These are phyloP conservation scores for Tulasnella sp. DNA, from an alignment of 768 basidiomycete species.

Conservation along the genomic window DNA sequence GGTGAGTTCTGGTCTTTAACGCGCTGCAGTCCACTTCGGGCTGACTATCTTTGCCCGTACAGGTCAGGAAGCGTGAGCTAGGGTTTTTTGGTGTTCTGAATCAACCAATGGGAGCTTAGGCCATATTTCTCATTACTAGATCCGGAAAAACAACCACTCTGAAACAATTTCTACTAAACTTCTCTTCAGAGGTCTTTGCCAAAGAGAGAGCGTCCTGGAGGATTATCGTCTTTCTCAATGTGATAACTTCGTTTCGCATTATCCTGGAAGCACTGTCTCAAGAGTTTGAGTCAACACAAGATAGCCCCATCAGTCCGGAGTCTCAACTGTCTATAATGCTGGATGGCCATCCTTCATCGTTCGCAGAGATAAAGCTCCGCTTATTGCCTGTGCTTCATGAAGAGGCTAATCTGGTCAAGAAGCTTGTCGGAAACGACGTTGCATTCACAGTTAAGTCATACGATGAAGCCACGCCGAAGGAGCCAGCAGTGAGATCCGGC, in stretches of 20 bases:
- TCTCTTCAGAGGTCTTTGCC: conserved; percentile 10
- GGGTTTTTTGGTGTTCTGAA: not conserved
- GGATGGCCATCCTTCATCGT: conserved; percentile 23
- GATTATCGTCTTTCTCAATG: conserved; percentile 64
- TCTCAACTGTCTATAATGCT: not conserved
- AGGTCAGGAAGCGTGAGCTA: conserved; percentile 12
- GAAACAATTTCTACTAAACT: conserved; percentile 28
- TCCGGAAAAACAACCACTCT: conserved; percentile 58
- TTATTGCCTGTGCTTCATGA: conserved; percentile 49
- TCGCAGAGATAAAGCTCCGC: conserved; percentile 35
- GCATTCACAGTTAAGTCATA: conserved; percentile 5
- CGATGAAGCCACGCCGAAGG: conserved; percentile 7
- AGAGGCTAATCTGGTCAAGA: conserved; percentile 29
- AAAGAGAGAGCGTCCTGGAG: conserved; percentile 63
- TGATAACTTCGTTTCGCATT: conserved; percentile 54
- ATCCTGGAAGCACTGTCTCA: conserved; percentile 43
- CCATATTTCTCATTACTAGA: not conserved
- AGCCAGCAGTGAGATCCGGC: not conserved
- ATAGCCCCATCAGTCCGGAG: not conserved
- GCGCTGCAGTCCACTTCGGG: not conserved
- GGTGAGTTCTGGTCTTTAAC: conserved; percentile 24
- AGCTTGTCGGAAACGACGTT: conserved; percentile 7
- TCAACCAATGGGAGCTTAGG: not conserved
- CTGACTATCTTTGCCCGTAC: not conserved
- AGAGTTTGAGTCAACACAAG: conserved; percentile 1